Evolutionary conservation across 2,329 filamentous ascomycete species (phyloP).

Genomic region (Colletotrichum nymphaeae): DNA sequence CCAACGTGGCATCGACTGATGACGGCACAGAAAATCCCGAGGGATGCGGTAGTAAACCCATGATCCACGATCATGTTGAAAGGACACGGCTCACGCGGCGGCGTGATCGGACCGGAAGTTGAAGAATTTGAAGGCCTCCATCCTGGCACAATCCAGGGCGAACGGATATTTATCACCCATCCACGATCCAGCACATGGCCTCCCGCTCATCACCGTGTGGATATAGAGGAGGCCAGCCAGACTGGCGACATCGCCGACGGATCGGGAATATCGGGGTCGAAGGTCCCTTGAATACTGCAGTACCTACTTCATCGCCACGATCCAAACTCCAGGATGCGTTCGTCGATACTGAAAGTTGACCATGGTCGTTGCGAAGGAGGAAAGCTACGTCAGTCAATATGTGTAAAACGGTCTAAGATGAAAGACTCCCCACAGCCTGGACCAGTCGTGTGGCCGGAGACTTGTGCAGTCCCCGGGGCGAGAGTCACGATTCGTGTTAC

Average conservation of each 20-base stretch:
- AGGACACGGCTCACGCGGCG: background rate
- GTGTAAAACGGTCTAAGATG: conserved; percentile 9
- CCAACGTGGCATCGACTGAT: background rate
- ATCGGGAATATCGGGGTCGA: background rate
- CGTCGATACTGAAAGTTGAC: background rate
- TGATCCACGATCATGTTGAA: background rate
- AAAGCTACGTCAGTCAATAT: conserved; percentile 12
- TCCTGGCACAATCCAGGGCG: background rate
- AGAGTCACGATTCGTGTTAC: conserved; percentile 5
- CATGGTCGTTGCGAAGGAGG: background rate
- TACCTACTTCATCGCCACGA: background rate
- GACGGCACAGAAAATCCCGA: conserved; percentile 1
- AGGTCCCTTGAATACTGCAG: background rate
- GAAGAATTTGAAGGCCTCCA: background rate
- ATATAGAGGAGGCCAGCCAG: background rate
- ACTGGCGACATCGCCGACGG: too few species aligned
- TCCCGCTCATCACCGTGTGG: background rate
- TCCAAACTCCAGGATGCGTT: background rate
- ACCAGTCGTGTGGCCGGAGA: background rate
- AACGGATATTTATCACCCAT: background rate
- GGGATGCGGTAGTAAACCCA: background rate
- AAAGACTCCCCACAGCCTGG: conserved; percentile 4
- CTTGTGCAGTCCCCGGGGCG: background rate
- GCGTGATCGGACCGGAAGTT: background rate
- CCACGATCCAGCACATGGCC: background rate